Conservation (phyloP, 257 asterid species). For the Forsythia viridissima region DNA sequence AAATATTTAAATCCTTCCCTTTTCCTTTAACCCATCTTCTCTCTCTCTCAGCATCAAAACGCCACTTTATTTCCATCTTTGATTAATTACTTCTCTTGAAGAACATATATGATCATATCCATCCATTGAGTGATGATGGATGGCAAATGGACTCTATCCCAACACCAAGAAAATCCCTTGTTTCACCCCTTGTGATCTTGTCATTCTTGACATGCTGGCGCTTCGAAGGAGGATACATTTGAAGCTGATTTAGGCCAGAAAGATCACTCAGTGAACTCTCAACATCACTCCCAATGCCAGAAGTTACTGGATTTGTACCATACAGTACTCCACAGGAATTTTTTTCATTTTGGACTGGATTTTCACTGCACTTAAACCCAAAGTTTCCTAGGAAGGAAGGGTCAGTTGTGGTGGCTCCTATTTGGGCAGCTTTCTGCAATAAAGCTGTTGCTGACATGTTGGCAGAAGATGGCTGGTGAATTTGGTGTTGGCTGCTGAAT, state of each 20-base stretch:
- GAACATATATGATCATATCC: slow-evolving; percentile 52
- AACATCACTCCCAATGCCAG: slow-evolving; percentile 36
- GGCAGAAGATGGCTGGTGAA: slow-evolving; percentile 37
- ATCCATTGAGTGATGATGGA: slow-evolving; percentile 80
- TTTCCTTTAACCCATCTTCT: background rate
- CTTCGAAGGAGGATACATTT: slow-evolving; percentile 56
- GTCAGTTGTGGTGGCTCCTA: slow-evolving; percentile 58
- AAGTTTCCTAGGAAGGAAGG: slow-evolving; percentile 49
- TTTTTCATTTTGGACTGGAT: slow-evolving; percentile 25
- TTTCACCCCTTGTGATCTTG: slow-evolving; percentile 54
- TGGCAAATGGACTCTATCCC: slow-evolving; percentile 76
- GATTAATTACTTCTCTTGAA: background rate
- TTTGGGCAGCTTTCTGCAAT: slow-evolving; percentile 79
- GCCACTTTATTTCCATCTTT: no score
- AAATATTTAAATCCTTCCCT: slow-evolving; percentile 15
- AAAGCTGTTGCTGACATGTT: slow-evolving; percentile 85
- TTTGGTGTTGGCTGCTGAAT: slow-evolving; percentile 49
- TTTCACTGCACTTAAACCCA: slow-evolving; percentile 38
- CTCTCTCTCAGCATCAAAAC: no score
- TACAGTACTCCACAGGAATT: background rate
- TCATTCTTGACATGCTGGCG: slow-evolving; percentile 41
- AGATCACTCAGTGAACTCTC: slow-evolving; percentile 20
- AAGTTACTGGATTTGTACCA: slow-evolving; percentile 21
- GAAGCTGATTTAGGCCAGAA: slow-evolving; percentile 39
- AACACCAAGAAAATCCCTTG: slow-evolving; percentile 96